Evolutionary conservation across 176 grass and related monocot species (phyloP), one percentile per base, ranked within the genome.

Genomic region (Triticum turgidum): DNA sequence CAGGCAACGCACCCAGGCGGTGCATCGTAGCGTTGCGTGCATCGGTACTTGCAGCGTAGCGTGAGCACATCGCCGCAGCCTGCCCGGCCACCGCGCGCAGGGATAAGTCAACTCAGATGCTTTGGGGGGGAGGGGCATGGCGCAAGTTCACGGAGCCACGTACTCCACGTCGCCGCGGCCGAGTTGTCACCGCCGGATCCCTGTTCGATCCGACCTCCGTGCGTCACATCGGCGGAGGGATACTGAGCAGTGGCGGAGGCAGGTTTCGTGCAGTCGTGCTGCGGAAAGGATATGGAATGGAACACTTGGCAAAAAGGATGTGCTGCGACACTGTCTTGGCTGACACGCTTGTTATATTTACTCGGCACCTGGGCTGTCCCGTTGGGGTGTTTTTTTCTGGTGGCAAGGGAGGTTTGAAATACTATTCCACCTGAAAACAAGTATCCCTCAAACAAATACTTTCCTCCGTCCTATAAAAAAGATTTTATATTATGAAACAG

Each of bases 271-370:
- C 32, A 2, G 32, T 22, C 1, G 56, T n/a, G 61, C n/a, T 63
- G 9, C n/a, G 20, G 61, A 21, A 1, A 59, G 12, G 58, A 42
- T 21, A 7, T n/a, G 6, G 39, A 32, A 66, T 42, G 24, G 44
- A 76, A 56, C 79, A 68, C 42, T 47, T 81, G 63, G 63, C 79
- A 81, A 68, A 68, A 81, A 68, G 63, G 79, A 81, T 68, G 79
- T 81, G 62, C 3, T n/a, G 79, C 63, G 15, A 13, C 79, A 54
- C 45, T 33, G 56, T 8, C 56, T 21, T 59, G 47, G 6, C 71
- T 29, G 71, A 47, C 22, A 29, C 37, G 21, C 68, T 5, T 63
- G 61, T 25, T 63, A 11, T 63, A 25, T 20, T 63, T 21, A 20
- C 61, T 63, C 7, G 61, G 20, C n/a, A 6, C 54, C 21, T 21